A percentile compares a stretch with the other conserved stretches of the same genome.
Evolutionary conservation across 2,329 filamentous ascomycete species (phyloP).

Genomic region (Huntiella bhutanensis): DNA sequence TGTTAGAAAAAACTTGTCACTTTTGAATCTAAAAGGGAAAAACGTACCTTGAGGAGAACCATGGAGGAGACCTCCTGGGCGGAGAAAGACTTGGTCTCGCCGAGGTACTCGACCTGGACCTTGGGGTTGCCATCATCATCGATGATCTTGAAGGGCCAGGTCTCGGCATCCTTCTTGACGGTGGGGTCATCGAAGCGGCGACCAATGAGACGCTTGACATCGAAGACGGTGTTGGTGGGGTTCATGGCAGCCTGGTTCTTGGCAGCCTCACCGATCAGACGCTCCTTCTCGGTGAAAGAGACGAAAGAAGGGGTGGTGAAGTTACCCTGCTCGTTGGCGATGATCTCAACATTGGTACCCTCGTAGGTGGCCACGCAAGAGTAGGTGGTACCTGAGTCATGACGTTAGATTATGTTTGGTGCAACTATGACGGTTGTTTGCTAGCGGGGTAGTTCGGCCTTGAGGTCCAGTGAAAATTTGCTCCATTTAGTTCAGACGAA

Average conservation of each 20-base stretch:
- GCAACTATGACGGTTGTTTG: no score
- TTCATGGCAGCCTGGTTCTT: constrained; percentile 99
- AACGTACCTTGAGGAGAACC: constrained; percentile 81
- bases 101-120: constrained; percentile 90
- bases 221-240: constrained; percentile 94
- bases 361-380: constrained; percentile 99
- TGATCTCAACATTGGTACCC: constrained; percentile 99
- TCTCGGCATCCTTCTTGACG: constrained; percentile 97
- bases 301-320: constrained; percentile 99
- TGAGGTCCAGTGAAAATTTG: no score
- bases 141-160: constrained; percentile 97
- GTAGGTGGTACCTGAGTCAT: constrained; percentile 75
- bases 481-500: no score
- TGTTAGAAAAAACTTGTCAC: not conserved
- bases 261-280: constrained; percentile 95
- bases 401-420: not conserved
- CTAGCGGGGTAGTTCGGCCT: no score
- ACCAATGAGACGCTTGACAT: constrained; percentile 98
- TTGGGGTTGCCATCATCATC: constrained; percentile 75
- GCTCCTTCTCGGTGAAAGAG: constrained; percentile 96
- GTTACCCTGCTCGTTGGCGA: constrained; percentile 99
- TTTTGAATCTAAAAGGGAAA: not conserved
- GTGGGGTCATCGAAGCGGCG: constrained; percentile 86
- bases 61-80: constrained; percentile 98
- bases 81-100: constrained; percentile 88